phyloP scores from a whole-genome alignment of 306 rosid genomes.

The Oxytropis ochrocephala region DNA sequence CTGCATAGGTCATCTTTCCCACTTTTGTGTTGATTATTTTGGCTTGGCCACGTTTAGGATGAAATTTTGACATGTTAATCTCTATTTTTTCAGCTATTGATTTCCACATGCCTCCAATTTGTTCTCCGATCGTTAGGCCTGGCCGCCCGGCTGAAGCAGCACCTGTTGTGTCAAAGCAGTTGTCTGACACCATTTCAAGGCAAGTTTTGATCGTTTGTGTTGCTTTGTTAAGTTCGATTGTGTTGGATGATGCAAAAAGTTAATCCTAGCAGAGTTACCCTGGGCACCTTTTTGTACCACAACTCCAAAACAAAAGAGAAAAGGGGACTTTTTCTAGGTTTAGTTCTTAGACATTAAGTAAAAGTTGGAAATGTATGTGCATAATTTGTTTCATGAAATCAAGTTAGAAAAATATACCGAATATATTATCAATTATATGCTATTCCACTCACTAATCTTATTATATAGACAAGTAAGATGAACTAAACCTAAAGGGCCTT shows the following conservation, averaged over 20 bases:
- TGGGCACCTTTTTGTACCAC: no score
- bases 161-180: conserved; percentile 82
- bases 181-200: conserved; percentile 80
- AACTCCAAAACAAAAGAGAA: no score
- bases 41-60: not conserved
- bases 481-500: no score
- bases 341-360: not conserved
- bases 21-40: conserved; percentile 1
- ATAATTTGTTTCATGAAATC: no score
- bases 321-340: no score
- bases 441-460: no score
- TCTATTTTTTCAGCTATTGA: conserved; percentile 58
- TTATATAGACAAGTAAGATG: no score
- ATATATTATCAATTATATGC: no score
- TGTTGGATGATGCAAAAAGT: not conserved
- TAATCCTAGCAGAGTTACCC: not conserved
- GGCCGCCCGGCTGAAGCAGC: conserved; percentile 93
- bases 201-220: conserved; percentile 21
- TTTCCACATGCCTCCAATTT: conserved; percentile 92
- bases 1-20: conserved; percentile 49
- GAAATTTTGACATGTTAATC: not conserved
- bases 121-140: conserved; percentile 89
- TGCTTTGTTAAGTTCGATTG: not conserved
- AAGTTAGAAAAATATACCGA: no score
- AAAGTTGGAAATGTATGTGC: not conserved